Evolutionary conservation across 2,329 filamentous ascomycete genomes (phyloP), one percentile per base, ranked within the genome.

Genomic region (Pyricularia pennisetigena): DNA sequence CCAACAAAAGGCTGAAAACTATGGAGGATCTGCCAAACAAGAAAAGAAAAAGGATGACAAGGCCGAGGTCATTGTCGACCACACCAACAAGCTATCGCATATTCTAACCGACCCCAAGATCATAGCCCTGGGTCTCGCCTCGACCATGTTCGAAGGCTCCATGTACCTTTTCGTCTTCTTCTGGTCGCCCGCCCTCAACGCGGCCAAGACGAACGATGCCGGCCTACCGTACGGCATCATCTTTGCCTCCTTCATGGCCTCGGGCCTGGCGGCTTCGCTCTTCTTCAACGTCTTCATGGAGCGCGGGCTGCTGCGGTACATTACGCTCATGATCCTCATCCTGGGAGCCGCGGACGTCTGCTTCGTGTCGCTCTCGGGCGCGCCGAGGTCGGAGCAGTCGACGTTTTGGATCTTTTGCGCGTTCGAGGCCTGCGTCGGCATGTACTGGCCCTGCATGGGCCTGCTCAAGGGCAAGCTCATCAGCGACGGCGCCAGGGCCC

Each of bases 131-230:
- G 81, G 81, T 3, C 73, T 86, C 16, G 79, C 82, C 6, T 84
- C 83, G 2, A 85, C 83, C 67, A 80, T 86, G 72, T 87, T 87
- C 72, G 85, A 87, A 74, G 84, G 84, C 16, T 83, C 82, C 20
- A 84, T 87, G 78, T 87, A 86, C 73, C 79, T 87, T 26, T 87
- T 86, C 74, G 83, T 87, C 67, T 86, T 76, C 73, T 85, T 86
- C 76, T 87, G 85, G 81, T 80, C 83, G 2, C 83, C 85, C 0
- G 82, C 83, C 2, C 75, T 87, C 63, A 79, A 76, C 67, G 75
- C 78, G 3, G 75, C 77, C 1, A 74, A 75, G n/a, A 67, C 73
- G 7, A 26, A 64, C 9, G 26, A 65, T 5, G 67, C 74, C 1
- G 71, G 68, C 10, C 74, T 78, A 35, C 77, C 78, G 0, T 84